Percentiles rank a stretch among this genome's conserved stretches.
Evolutionary conservation across 2,329 filamentous ascomycete species (phyloP).

Genomic region (Aspergillus sergii): DNA sequence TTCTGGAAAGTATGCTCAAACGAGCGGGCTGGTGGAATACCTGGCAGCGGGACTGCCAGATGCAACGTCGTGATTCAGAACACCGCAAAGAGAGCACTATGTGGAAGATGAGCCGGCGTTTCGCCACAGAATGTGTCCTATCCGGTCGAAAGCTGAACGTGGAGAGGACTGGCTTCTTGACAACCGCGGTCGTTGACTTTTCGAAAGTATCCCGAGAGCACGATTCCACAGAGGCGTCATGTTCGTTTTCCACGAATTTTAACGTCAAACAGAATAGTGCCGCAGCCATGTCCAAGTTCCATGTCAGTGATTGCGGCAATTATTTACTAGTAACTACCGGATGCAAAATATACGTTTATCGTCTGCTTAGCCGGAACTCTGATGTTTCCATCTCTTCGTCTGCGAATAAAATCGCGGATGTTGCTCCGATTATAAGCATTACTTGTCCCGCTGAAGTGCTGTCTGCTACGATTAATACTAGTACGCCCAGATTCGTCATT

Average conservation of each 20-base stretch:
- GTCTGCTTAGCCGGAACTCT: slow-evolving; percentile 34
- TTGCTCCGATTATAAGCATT: slow-evolving; percentile 56
- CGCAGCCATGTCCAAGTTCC: slow-evolving; percentile 45
- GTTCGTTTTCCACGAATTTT: slow-evolving; percentile 27
- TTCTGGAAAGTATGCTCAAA: slow-evolving; percentile 58
- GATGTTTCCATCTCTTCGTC: slow-evolving; percentile 19
- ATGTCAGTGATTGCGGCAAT: slow-evolving; percentile 59
- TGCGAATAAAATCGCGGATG: slow-evolving; percentile 31
- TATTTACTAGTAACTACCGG: slow-evolving; percentile 60
- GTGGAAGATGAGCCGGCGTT: slow-evolving; percentile 48
- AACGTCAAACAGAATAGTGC: slow-evolving; percentile 12
- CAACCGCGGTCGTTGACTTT: slow-evolving; percentile 37
- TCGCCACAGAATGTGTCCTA: slow-evolving; percentile 55
- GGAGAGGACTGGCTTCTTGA: slow-evolving; percentile 39
- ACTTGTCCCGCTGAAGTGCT: slow-evolving; percentile 61
- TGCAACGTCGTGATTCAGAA: slow-evolving; percentile 30
- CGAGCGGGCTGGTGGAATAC: slow-evolving; percentile 58
- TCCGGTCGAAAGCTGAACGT: slow-evolving; percentile 35
- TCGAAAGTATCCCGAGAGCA: slow-evolving; percentile 24
- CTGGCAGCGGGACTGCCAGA: slow-evolving; percentile 34
- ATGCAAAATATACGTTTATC: slow-evolving; percentile 60
- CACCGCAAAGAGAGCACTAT: slow-evolving; percentile 41
- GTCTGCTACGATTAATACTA: slow-evolving; percentile 65
- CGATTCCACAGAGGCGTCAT: slow-evolving; percentile 14
- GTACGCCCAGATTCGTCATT: slow-evolving; percentile 56